phyloP scores from a whole-genome alignment of 2,329 filamentous ascomycete genomes.

The Alternaria burnsii region DNA sequence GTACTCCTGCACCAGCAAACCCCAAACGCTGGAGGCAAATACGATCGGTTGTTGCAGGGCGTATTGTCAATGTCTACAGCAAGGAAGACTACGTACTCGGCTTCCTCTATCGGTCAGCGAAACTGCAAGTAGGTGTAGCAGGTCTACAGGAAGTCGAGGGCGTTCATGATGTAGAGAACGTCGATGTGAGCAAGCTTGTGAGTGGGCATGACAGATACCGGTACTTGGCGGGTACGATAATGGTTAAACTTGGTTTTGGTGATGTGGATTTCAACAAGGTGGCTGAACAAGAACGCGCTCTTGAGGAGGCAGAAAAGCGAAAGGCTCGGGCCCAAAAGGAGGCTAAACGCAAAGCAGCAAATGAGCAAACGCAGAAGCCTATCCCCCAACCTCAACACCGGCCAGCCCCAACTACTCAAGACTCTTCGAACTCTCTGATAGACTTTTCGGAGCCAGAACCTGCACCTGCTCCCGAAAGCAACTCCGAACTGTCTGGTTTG shows the following conservation, averaged over 20 bases:
- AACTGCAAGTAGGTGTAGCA: conserved; percentile 81
- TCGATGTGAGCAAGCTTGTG: conserved; percentile 59
- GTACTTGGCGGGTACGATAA: conserved; percentile 57
- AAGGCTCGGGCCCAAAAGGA: conserved; percentile 44
- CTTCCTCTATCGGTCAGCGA: conserved; percentile 84
- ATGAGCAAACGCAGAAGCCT: not conserved
- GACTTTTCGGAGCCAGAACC: not conserved
- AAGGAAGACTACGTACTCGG: conserved; percentile 86
- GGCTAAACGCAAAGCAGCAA: conserved; percentile 27
- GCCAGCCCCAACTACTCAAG: not conserved
- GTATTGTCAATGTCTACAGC: conserved; percentile 86
- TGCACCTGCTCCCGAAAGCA: not conserved
- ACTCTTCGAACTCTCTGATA: conserved; percentile 5
- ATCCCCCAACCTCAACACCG: conserved; percentile 7
- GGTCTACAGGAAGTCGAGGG: conserved; percentile 76
- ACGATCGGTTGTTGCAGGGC: conserved; percentile 78
- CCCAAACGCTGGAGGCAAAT: conserved; percentile 76
- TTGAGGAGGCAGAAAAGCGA: conserved; percentile 45
- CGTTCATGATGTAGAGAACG: conserved; percentile 69
- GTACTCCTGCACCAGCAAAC: conserved; percentile 77
- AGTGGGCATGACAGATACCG: conserved; percentile 60
- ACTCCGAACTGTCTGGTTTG: not conserved
- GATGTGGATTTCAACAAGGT: conserved; percentile 57
- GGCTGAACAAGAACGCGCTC: conserved; percentile 52
- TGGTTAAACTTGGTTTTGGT: conserved; percentile 59